Conservation (phyloP, 2,329 filamentous ascomycete genomes). For the Fusarium sulawesiense region DNA sequence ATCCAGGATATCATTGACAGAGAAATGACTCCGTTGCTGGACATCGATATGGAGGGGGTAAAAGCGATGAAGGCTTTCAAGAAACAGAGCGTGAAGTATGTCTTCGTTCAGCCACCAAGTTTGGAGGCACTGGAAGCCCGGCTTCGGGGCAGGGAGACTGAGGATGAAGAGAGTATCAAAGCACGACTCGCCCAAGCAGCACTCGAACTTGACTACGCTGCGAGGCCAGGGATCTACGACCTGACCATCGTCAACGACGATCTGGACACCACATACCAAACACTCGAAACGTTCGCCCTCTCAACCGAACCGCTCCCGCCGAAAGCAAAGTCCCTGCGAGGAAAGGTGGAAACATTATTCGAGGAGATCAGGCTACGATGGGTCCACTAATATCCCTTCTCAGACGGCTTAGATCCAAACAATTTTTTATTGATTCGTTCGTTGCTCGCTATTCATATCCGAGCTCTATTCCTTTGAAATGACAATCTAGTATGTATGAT, state of each 20-base stretch:
- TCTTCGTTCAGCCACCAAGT: background rate
- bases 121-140: fast-evolving
- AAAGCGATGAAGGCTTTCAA: background rate
- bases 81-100: background rate
- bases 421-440: constrained; percentile 1
- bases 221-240: background rate
- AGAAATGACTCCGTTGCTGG: background rate
- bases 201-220: background rate
- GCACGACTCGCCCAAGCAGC: background rate
- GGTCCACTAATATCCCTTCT: background rate
- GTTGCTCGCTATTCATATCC: background rate
- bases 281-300: background rate
- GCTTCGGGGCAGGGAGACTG: fast-evolving
- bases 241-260: background rate
- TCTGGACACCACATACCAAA: background rate
- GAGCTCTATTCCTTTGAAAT: background rate
- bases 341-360: background rate
- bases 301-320: background rate
- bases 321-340: background rate
- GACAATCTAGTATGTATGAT: constrained; percentile 17
- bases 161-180: background rate
- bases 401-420: background rate
- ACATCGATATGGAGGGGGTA: background rate
- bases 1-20: fast-evolving
- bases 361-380: background rate